Evolutionary conservation across 2,329 filamentous ascomycete genomes (phyloP).

Genomic region (Aspergillus ochraceoroseus): DNA sequence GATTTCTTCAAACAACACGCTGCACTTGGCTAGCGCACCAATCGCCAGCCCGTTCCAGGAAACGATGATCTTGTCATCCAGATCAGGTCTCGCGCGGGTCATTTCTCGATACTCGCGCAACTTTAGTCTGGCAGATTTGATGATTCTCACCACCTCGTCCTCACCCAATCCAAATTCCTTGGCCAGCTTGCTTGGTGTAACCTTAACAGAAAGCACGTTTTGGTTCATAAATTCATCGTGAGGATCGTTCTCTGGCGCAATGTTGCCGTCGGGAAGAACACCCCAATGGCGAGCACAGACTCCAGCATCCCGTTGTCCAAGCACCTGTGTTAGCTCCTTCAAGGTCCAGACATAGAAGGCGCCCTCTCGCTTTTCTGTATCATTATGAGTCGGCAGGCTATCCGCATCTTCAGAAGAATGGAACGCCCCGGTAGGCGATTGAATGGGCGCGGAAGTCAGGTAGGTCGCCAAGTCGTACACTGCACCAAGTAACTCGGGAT

Average conservation of each 20-base stretch:
- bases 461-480: constrained; percentile 84
- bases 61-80: constrained; percentile 85
- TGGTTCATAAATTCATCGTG: constrained; percentile 93
- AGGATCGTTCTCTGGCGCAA: constrained; percentile 73
- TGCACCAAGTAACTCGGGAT: constrained; percentile 68
- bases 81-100: constrained; percentile 67
- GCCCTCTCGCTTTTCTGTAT: constrained; percentile 79
- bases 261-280: constrained; percentile 77
- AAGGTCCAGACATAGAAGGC: constrained; percentile 93
- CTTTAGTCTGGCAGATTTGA: constrained; percentile 62
- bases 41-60: constrained; percentile 88
- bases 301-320: constrained; percentile 63
- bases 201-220: constrained; percentile 74
- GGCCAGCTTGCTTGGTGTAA: constrained; percentile 63
- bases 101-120: constrained; percentile 66
- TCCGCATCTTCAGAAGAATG: constrained; percentile 88
- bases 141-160: constrained; percentile 62
- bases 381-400: constrained; percentile 67
- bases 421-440: constrained; percentile 67
- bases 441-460: constrained; percentile 66
- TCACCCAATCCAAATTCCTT: constrained; percentile 68
- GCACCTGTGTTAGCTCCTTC: constrained; percentile 73
- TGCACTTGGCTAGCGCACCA: constrained; percentile 69
- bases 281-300: constrained; percentile 81
- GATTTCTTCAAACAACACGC: constrained; percentile 60